Percentiles rank a stretch among this genome's conserved stretches.
phyloP scores from a whole-genome alignment of 2,329 filamentous ascomycete species.

The Penicillium thymicola region DNA sequence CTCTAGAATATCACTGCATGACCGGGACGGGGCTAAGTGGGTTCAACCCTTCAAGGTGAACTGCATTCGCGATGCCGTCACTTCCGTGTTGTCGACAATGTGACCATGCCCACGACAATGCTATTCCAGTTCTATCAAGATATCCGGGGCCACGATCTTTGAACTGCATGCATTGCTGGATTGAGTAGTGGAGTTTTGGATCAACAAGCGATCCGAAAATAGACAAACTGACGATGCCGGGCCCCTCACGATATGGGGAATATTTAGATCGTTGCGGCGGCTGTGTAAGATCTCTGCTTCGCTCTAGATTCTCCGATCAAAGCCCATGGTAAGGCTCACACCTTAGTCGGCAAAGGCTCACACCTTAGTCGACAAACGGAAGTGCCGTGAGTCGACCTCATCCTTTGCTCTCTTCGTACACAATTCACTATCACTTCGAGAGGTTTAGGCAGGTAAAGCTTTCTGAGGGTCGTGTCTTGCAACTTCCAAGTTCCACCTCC shows the following conservation, averaged over 20 bases:
- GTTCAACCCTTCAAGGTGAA: background rate
- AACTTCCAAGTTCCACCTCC: background rate
- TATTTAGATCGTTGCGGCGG: background rate
- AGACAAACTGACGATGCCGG: background rate
- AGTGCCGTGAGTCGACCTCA: background rate
- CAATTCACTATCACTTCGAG: background rate
- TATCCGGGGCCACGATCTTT: background rate
- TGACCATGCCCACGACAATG: background rate
- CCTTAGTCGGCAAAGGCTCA: background rate
- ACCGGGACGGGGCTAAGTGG: background rate
- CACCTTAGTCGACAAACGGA: background rate
- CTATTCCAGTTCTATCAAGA: background rate
- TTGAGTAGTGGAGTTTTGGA: background rate
- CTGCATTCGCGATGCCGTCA: background rate
- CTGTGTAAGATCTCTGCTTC: background rate
- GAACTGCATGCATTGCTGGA: background rate
- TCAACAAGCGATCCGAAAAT: background rate
- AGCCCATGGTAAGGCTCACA: background rate
- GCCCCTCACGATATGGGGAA: background rate
- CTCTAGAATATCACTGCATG: background rate
- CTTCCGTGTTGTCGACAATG: background rate
- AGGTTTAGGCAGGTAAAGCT: background rate
- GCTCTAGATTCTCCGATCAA: background rate
- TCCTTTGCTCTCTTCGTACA: background rate
- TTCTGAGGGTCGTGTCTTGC: background rate